Evolutionary conservation across 2,329 filamentous ascomycete species (phyloP).

Genomic region (Eurotiales sp.): DNA sequence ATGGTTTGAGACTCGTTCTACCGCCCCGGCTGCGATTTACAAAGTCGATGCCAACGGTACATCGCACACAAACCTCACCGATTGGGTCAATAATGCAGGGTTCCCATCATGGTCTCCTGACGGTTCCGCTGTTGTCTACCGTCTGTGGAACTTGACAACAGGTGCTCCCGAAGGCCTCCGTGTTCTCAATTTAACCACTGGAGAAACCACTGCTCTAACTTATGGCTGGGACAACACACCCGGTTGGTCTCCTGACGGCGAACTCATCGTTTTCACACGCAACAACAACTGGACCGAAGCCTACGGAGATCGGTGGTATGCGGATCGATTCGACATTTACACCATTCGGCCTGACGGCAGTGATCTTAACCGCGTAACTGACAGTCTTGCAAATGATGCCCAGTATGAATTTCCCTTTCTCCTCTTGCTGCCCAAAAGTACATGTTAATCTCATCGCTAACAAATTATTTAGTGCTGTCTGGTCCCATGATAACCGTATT

Average conservation of each 20-base stretch:
- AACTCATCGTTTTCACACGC: constrained; percentile 19
- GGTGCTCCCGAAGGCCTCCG: constrained; percentile 13
- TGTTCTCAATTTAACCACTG: constrained; percentile 16
- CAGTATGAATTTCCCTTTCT: background rate
- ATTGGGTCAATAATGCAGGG: constrained; percentile 11
- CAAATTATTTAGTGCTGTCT: constrained; percentile 31
- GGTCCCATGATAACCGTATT: constrained; percentile 41
- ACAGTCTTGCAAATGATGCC: background rate
- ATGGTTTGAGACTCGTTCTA: constrained; percentile 11
- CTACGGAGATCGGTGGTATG: background rate
- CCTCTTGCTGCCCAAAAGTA: background rate
- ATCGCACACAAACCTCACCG: constrained; percentile 11
- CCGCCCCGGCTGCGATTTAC: constrained; percentile 13
- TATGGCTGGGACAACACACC: constrained; percentile 18
- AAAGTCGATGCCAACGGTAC: constrained; percentile 15
- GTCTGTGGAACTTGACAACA: constrained; percentile 15
- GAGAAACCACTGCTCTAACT: constrained; percentile 12
- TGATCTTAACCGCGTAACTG: background rate
- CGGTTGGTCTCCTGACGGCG: constrained; percentile 16
- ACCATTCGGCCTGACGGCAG: background rate
- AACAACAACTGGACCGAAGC: background rate
- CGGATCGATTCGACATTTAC: background rate
- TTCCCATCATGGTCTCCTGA: constrained; percentile 19
- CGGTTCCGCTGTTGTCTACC: constrained; percentile 18
- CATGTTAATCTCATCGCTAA: background rate